phyloP scores from a whole-genome alignment of 1,139 yeast species.

The Sugiyamaella castrensis region DNA sequence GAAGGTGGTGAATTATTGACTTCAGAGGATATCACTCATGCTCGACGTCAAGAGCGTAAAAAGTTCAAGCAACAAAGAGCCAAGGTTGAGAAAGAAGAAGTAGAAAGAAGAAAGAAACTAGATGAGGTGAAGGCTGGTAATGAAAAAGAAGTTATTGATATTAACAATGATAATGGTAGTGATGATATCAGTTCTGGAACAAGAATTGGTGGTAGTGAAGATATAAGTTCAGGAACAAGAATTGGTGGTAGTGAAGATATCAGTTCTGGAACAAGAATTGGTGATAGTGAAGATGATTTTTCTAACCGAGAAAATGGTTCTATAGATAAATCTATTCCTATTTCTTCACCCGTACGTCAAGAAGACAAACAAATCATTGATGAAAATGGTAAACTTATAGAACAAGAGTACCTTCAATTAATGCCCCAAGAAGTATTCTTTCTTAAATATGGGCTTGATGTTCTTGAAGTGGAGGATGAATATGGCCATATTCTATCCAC shows the following conservation, averaged over 20 bases:
- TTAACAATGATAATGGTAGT: neutral
- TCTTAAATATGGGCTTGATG: conserved; percentile 52
- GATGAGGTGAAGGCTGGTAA: conserved; percentile 24
- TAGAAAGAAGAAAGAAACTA: conserved; percentile 28
- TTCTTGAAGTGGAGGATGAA: conserved; percentile 33
- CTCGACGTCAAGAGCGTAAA: conserved; percentile 69
- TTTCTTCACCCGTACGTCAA: conserved; percentile 12
- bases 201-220: no score
- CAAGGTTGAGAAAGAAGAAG: conserved; percentile 34
- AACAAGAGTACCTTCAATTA: conserved; percentile 67
- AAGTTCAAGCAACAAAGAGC: conserved; percentile 62
- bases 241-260: no score
- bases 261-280: no score
- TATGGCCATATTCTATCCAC: conserved; percentile 15
- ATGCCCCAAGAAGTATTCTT: conserved; percentile 77
- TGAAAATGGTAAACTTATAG: conserved; percentile 39
- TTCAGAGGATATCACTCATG: conserved; percentile 73
- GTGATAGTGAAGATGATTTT: neutral
- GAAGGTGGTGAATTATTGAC: conserved; percentile 37
- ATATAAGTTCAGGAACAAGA: no score
- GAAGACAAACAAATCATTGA: conserved; percentile 37
- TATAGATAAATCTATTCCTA: no score
- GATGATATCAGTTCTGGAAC: no score
- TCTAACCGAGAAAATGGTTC: no score
- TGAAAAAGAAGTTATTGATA: neutral